These are phyloP conservation scores for Fusarium protoensiforme DNA, from an alignment of 2,329 filamentous ascomycete species.

Conservation along the genomic window DNA sequence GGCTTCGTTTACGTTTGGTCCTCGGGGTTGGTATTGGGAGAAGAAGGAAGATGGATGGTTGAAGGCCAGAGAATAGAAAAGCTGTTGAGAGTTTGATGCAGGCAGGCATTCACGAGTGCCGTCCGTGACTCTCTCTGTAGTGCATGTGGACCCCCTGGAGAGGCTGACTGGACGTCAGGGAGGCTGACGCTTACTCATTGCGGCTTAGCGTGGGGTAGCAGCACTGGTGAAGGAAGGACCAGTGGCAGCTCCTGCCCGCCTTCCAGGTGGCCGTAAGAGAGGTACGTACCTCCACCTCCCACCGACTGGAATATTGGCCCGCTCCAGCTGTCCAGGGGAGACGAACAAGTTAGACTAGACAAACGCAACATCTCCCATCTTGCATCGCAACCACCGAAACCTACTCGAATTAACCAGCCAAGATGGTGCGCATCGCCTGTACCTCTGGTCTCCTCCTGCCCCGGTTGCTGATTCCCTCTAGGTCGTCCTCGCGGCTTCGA, in stretches of 20 bases:
- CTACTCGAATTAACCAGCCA: slow-evolving; percentile 42
- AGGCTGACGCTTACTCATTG: slow-evolving; percentile 32
- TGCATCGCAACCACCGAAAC: slow-evolving; percentile 34
- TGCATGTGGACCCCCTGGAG: slow-evolving; percentile 20
- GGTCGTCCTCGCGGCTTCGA: slow-evolving; percentile 98
- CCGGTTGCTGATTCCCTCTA: slow-evolving; percentile 53
- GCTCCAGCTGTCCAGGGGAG: slow-evolving; percentile 44
- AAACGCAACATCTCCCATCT: slow-evolving; percentile 34
- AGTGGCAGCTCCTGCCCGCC: slow-evolving; percentile 20
- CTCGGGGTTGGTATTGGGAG: background rate
- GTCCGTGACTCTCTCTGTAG: slow-evolving; percentile 7
- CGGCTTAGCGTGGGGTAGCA: slow-evolving; percentile 29
- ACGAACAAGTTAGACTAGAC: slow-evolving; percentile 30
- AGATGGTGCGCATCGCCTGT: slow-evolving; percentile 51
- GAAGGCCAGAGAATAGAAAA: slow-evolving; percentile 14
- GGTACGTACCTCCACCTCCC: slow-evolving; percentile 41
- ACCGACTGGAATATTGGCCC: slow-evolving; percentile 46
- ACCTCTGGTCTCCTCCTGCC: background rate
- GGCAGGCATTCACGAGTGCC: slow-evolving; percentile 17
- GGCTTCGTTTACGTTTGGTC: background rate
- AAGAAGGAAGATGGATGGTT: background rate
- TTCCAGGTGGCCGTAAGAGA: slow-evolving; percentile 36
- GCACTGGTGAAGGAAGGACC: background rate
- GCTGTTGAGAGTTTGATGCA: slow-evolving; percentile 1
- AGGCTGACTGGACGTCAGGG: slow-evolving; percentile 32